These are phyloP conservation scores for Polyplosphaeria fusca DNA, from an alignment of 495 filamentous ascomycete genomes.

Conservation along the genomic window DNA sequence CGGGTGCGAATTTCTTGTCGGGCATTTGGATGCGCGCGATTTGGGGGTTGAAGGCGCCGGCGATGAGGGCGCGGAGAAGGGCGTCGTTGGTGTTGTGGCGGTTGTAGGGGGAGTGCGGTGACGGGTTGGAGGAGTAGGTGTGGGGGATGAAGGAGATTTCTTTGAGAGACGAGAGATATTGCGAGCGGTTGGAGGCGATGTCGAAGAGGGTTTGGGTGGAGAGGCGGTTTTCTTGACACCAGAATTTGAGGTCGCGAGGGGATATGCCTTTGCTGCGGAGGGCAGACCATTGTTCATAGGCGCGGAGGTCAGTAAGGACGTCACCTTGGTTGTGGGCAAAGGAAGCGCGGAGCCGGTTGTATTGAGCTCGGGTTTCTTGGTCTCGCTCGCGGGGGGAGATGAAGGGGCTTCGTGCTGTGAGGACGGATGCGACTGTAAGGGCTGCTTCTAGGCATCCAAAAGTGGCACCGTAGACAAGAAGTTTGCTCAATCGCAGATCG, in stretches of 20 bases:
- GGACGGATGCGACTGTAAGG: conserved; percentile 84
- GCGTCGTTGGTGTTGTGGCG: conserved; percentile 49
- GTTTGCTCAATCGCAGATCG: conserved; percentile 86
- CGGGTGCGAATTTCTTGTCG: conserved; percentile 88
- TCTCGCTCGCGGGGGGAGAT: conserved; percentile 54
- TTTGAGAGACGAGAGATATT: conserved; percentile 80
- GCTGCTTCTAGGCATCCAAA: conserved; percentile 88
- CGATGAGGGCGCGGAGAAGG: conserved; percentile 83
- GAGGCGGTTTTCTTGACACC: conserved; percentile 88
- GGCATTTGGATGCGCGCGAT: conserved; percentile 87
- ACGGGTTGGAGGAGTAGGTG: conserved; percentile 39
- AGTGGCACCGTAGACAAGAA: conserved; percentile 92
- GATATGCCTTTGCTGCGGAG: conserved; percentile 53
- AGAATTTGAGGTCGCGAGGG: conserved; percentile 64
- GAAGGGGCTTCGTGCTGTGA: conserved; percentile 83
- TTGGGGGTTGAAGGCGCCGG: conserved; percentile 86
- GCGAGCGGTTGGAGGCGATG: conserved; percentile 77
- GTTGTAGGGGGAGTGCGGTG: conserved; percentile 38
- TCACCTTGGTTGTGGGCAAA: conserved; percentile 82
- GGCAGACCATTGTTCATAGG: conserved; percentile 76
- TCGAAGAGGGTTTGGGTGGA: conserved; percentile 77
- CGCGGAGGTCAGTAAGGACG: conserved; percentile 77
- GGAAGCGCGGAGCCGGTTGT: conserved; percentile 67
- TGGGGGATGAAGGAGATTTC: conserved; percentile 77
- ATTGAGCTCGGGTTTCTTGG: conserved; percentile 73